Conservation (phyloP, 495 filamentous ascomycete genomes). For the Hapsidospora chrysogenum region DNA sequence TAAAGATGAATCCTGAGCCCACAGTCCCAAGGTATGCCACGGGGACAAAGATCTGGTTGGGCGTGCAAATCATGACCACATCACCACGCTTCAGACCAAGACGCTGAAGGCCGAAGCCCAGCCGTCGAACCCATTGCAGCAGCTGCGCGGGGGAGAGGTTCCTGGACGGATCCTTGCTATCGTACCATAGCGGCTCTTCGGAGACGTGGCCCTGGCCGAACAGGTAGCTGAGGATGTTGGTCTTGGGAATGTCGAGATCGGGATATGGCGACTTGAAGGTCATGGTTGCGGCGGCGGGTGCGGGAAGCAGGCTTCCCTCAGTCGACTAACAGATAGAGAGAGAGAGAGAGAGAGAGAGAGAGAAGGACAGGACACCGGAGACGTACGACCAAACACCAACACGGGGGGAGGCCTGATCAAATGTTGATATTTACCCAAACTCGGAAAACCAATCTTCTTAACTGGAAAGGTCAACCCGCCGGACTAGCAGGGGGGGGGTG, state of each 20-base stretch:
- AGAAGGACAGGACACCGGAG: too few species aligned
- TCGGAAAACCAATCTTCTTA: too few species aligned
- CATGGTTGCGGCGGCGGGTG: too few species aligned
- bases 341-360: too few species aligned
- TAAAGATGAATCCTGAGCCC: conserved; percentile 67
- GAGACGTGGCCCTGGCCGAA: conserved; percentile 2
- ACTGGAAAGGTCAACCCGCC: too few species aligned
- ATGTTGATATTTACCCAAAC: too few species aligned
- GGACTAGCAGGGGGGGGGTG: too few species aligned
- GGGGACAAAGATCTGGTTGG: conserved; percentile 60
- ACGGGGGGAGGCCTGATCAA: too few species aligned
- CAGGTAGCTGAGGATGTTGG: conserved; percentile 17
- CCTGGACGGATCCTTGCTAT: conserved; percentile 10
- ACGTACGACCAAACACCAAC: too few species aligned
- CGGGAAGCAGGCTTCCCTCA: too few species aligned
- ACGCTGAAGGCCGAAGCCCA: conserved; percentile 52
- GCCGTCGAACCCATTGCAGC: conserved; percentile 16
- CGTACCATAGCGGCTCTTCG: conserved; percentile 48
- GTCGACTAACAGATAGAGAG: too few species aligned
- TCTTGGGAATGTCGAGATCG: conserved; percentile 38
- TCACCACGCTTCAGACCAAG: conserved; percentile 52
- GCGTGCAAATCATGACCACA: conserved; percentile 54
- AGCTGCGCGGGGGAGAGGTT: conserved; percentile 1
- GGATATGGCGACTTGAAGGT: conserved; percentile 1
- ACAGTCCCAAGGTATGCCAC: conserved; percentile 53